Base-by-base conservation (phyloP, 306 rosid species). In the Rosa chinensis region DNA sequence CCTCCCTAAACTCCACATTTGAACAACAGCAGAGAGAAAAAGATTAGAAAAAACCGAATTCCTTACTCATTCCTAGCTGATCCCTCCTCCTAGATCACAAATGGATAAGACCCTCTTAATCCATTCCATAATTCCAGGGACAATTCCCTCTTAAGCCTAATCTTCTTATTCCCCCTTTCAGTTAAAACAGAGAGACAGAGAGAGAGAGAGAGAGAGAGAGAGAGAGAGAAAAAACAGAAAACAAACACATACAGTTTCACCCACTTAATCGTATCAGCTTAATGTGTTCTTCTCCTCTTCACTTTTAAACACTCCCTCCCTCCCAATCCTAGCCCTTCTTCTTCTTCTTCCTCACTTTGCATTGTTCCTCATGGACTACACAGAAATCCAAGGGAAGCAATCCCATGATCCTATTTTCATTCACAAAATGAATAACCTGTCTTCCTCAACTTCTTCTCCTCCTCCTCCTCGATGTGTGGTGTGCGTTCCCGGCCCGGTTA, bases 361-460 rank as follows among this genome's bases (percentile, higher is more conserved):
- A 83, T 85, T 85, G 68, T 83, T 10, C n/a, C 43, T 1, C 45
- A 89, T 88, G 96, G 92, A 84, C 6, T 74, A 52, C 21, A 58
- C 87, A 82, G 97, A 91, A 81, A 84, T 87, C 79, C 88, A 91
- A 83, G 98, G 97, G 1, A 91, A 93, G 68, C 90, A 79, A 88
- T 82, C 88, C 18, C 86, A 91, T 72, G 98, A 93, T 75, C 97
- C 97, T 49, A 64, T 88, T 64, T 81, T 90, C 81, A 55, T 77
- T 35, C 85, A 74, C 32, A 84, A 82, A 70, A 85, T 45, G 75
- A 84, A 47, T 43, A 85, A 43, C 5, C 52, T 79, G 13, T 8
- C 78, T 0, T 62, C 64, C 2, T 17, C 77, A 52, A 13, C 61
- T 1, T 71, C 37, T 32, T 2, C 76, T 6, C 8, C 67, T 25